Percentiles rank a stretch among this genome's conserved stretches.
Conservation (phyloP, 2,329 filamentous ascomycete genomes). For the Colletotrichum musicola region DNA sequence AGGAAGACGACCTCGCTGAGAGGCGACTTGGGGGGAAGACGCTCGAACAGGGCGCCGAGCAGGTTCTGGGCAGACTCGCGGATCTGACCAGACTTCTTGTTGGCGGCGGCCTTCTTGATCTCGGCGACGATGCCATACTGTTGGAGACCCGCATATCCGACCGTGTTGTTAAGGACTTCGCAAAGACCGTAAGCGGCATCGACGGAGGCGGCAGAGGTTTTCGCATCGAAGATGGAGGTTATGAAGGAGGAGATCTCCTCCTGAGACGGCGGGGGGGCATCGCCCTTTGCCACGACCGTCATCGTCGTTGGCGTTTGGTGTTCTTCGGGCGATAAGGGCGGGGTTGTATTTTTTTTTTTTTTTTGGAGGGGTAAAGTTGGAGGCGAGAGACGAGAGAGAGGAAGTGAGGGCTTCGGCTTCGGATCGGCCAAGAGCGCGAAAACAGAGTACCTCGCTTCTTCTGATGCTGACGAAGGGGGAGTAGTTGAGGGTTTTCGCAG, state of each 20-base stretch:
- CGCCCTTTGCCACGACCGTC: constrained; percentile 59
- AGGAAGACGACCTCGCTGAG: constrained; percentile 86
- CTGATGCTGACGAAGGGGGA: constrained; percentile 35
- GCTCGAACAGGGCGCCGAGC: constrained; percentile 92
- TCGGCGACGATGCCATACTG: constrained; percentile 68
- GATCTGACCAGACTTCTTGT: constrained; percentile 91
- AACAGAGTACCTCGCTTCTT: constrained; percentile 27
- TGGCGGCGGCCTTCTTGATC: constrained; percentile 79
- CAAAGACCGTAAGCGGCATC: constrained; percentile 73
- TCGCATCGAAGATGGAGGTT: constrained; percentile 75
- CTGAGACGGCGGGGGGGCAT: constrained; percentile 69
- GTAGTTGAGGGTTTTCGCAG: constrained; percentile 7
- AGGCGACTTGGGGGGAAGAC: constrained; percentile 82
- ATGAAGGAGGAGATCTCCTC: constrained; percentile 76
- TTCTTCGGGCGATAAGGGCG: constrained; percentile 50
- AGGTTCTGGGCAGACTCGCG: constrained; percentile 96
- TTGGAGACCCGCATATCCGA: constrained; percentile 65
- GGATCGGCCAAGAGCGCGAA: constrained; percentile 6
- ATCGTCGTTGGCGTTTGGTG: constrained; percentile 38
- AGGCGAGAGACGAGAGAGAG: constrained; percentile 6
- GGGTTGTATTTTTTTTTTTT: constrained; percentile 52
- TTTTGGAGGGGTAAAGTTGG: too few relatives aligned
- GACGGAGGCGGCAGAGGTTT: constrained; percentile 77
- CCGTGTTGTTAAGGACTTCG: constrained; percentile 67
- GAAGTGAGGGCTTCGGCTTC: neutral